Percentiles rank a stretch among this genome's conserved stretches.
Conservation (phyloP, 2,329 filamentous ascomycete species). For the Neopestalotiopsis sp. region DNA sequence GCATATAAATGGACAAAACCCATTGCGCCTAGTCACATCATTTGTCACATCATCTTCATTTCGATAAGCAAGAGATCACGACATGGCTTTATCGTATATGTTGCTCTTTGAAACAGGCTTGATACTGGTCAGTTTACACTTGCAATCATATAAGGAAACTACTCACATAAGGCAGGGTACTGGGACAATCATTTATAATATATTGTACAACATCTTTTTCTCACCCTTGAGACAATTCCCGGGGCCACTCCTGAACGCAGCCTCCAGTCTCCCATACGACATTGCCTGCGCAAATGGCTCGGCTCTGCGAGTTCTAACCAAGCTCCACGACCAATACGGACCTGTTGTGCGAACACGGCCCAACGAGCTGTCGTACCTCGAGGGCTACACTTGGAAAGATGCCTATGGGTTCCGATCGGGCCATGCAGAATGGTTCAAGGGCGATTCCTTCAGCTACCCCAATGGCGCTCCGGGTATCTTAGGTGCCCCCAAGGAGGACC, state of each 20-base stretch:
- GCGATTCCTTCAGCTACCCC: background rate
- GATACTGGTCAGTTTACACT: background rate
- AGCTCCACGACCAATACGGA: conserved; percentile 15
- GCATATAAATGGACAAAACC: too few species aligned
- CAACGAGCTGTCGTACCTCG: conserved; percentile 15
- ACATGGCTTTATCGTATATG: background rate
- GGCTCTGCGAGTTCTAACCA: background rate
- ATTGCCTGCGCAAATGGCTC: conserved; percentile 9
- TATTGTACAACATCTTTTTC: conserved; percentile 18
- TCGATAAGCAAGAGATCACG: background rate
- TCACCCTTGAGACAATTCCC: conserved; percentile 17
- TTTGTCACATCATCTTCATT: background rate
- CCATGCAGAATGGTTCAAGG: conserved; percentile 13
- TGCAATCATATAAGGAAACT: background rate
- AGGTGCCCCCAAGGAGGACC: conserved; percentile 1
- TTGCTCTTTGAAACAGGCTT: background rate
- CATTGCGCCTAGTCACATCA: too few species aligned
- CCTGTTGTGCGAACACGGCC: conserved; percentile 11
- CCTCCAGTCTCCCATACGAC: conserved; percentile 16
- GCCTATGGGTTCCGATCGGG: conserved; percentile 17
- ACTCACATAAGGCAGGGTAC: background rate
- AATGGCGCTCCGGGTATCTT: conserved; percentile 1
- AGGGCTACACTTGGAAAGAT: conserved; percentile 16
- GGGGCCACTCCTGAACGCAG: conserved; percentile 15
- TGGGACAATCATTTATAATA: conserved; percentile 8